These are phyloP conservation scores for Ceratocystis huliohia DNA, from an alignment of 2,329 filamentous ascomycete genomes.

Conservation along the genomic window DNA sequence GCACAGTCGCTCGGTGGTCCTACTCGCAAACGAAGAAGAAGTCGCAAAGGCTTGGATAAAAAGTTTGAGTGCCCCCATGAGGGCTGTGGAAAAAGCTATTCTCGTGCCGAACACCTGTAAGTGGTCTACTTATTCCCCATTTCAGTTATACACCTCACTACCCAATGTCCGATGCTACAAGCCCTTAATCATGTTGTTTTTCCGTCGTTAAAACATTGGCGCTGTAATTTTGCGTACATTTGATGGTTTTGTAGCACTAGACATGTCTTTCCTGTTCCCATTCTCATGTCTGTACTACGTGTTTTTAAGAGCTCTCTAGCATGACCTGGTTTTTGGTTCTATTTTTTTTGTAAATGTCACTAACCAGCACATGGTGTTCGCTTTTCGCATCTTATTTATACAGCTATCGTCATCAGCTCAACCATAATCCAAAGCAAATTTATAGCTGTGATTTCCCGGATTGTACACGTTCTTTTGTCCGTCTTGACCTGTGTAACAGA, in stretches of 20 bases:
- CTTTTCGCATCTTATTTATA: neutral
- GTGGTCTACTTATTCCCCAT: constrained; percentile 25
- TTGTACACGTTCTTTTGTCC: constrained; percentile 80
- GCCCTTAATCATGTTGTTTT: neutral
- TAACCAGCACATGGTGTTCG: neutral
- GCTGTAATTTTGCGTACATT: neutral
- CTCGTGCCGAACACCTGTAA: constrained; percentile 86
- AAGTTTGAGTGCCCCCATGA: constrained; percentile 73
- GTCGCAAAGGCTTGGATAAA: constrained; percentile 68
- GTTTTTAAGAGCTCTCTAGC: too few species aligned
- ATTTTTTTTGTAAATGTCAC: neutral
- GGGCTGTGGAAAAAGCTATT: constrained; percentile 91
- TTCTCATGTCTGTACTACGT: neutral
- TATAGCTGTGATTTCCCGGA: constrained; percentile 88
- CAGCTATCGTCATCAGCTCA: constrained; percentile 80
- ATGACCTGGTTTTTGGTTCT: too few species aligned
- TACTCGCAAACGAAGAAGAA: constrained; percentile 51
- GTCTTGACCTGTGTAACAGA: constrained; percentile 80
- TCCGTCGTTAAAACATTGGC: neutral
- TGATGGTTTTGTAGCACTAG: neutral
- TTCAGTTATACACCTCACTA: constrained; percentile 19
- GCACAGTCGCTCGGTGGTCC: constrained; percentile 40
- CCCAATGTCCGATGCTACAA: neutral
- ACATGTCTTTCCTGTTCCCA: neutral
- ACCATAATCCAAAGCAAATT: constrained; percentile 90